Evolutionary conservation across 225 moss, liverwort and hornwort species (phyloP).

Genomic region (Bryoerythrophyllum caledonicum): DNA sequence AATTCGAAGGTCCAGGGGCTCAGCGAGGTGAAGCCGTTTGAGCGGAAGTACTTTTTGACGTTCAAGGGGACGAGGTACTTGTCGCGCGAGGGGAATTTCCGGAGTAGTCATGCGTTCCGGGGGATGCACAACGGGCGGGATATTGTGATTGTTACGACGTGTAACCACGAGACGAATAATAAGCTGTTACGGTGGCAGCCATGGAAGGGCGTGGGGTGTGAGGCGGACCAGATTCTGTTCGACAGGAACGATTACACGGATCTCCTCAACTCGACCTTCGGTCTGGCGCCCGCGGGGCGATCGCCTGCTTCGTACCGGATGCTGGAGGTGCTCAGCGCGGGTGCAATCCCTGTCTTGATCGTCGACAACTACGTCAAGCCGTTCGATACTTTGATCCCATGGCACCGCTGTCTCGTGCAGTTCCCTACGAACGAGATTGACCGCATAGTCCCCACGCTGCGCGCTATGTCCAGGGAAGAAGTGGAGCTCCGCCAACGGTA

Average conservation of each 20-base stretch:
- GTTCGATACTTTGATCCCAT: conserved; percentile 64
- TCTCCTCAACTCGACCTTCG: conserved; percentile 70
- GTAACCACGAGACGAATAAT: conserved; percentile 59
- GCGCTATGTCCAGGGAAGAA: conserved; percentile 42
- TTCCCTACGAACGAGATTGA: conserved; percentile 62
- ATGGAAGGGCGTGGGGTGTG: conserved; percentile 52
- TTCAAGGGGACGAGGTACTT: conserved; percentile 77
- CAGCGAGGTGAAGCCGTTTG: conserved; percentile 43
- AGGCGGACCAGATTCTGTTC: conserved; percentile 51
- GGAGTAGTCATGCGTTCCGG: conserved; percentile 50
- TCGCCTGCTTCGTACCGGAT: conserved; percentile 71
- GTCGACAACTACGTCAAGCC: conserved; percentile 75
- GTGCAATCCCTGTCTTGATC: conserved; percentile 65
- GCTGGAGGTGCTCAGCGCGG: conserved; percentile 62
- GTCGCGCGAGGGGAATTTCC: conserved; percentile 67
- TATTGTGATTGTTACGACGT: conserved; percentile 59
- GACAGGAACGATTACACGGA: conserved; percentile 43
- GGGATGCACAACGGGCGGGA: conserved; percentile 71
- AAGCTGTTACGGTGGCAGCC: conserved; percentile 55
- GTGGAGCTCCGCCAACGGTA: conserved; percentile 60
- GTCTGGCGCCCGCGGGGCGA: conserved; percentile 62
- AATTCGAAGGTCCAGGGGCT: conserved; percentile 30
- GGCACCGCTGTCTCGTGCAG: conserved; percentile 63
- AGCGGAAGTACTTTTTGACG: conserved; percentile 68
- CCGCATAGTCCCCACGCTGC: conserved; percentile 58